A percentile compares a stretch with the other conserved stretches of the same genome.
These are phyloP conservation scores for Aquilaria sinensis DNA, from an alignment of 345 rosid species.

Conservation along the genomic window DNA sequence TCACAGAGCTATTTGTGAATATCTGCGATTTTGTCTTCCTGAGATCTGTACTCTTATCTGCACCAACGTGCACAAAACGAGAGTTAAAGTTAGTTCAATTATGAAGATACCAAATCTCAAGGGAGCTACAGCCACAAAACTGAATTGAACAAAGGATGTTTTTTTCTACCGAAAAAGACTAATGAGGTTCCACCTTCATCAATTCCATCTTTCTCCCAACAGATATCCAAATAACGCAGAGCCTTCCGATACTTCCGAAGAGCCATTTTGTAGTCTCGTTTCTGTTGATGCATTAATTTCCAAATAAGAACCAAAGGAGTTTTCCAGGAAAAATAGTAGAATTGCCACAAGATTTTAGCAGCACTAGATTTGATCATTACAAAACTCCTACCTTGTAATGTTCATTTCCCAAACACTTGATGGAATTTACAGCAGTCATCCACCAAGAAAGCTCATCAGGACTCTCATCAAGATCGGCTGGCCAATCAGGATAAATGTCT, in stretches of 20 bases:
- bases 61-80: neutral
- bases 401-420: slow-evolving; percentile 74
- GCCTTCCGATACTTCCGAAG: slow-evolving; percentile 88
- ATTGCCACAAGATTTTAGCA: neutral
- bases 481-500: slow-evolving; percentile 90
- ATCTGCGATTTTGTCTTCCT: slow-evolving; percentile 86
- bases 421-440: slow-evolving; percentile 73
- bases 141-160: no score
- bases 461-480: slow-evolving; percentile 65
- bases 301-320: neutral
- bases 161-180: neutral
- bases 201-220: slow-evolving; percentile 98
- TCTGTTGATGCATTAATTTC: slow-evolving; percentile 31
- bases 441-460: slow-evolving; percentile 80
- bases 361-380: neutral
- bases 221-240: slow-evolving; percentile 72
- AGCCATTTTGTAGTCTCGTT: slow-evolving; percentile 93
- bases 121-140: no score
- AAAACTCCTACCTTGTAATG: slow-evolving; percentile 53
- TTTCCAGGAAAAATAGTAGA: neutral
- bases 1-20: slow-evolving; percentile 89
- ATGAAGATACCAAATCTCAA: neutral
- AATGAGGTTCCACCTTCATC: slow-evolving; percentile 55
- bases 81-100: neutral
- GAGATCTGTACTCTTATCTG: slow-evolving; percentile 70